These are phyloP conservation scores for Cercospora sp. DNA, from an alignment of 2,329 filamentous ascomycete species.

Conservation along the genomic window DNA sequence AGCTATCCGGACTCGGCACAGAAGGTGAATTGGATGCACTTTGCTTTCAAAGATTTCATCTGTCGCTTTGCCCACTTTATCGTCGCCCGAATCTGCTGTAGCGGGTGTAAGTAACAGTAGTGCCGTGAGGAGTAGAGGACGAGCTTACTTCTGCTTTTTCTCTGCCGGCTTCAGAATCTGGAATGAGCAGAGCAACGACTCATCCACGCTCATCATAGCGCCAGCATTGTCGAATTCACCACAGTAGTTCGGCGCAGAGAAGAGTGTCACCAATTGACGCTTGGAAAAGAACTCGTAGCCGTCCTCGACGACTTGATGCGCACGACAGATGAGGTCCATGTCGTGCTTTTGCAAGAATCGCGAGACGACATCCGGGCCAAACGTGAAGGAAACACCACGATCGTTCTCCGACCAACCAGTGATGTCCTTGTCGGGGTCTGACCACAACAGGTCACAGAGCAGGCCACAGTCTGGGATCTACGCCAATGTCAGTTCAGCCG, in stretches of 20 bases:
- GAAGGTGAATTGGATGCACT: slow-evolving; percentile 15
- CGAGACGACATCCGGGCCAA: slow-evolving; percentile 94
- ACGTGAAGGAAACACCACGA: slow-evolving; percentile 96
- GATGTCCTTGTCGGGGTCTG: slow-evolving; percentile 98
- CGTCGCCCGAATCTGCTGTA: slow-evolving; percentile 94
- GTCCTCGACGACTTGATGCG: slow-evolving; percentile 97
- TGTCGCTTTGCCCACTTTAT: slow-evolving; percentile 51
- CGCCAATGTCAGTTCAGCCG: slow-evolving; percentile 21
- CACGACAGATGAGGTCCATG: slow-evolving; percentile 98
- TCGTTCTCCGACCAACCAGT: slow-evolving; percentile 99
- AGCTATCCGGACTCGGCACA: slow-evolving; percentile 18
- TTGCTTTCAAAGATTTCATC: slow-evolving; percentile 1
- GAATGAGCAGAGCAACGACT: slow-evolving; percentile 97
- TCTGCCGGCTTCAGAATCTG: slow-evolving; percentile 99
- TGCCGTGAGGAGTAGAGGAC: slow-evolving; percentile 23
- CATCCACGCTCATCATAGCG: slow-evolving; percentile 99
- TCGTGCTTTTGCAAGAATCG: slow-evolving; percentile 98
- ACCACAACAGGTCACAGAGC: slow-evolving; percentile 97
- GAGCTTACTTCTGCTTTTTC: slow-evolving; percentile 99
- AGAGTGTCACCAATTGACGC: slow-evolving; percentile 92
- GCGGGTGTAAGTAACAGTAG: slow-evolving; percentile 32
- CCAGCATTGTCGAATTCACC: slow-evolving; percentile 99
- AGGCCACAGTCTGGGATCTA: slow-evolving; percentile 97
- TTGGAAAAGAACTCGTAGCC: slow-evolving; percentile 99
- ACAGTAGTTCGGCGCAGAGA: slow-evolving; percentile 98